Base-by-base conservation (phyloP, 352 stramenopile species). In the Pythium brachiatum region DNA sequence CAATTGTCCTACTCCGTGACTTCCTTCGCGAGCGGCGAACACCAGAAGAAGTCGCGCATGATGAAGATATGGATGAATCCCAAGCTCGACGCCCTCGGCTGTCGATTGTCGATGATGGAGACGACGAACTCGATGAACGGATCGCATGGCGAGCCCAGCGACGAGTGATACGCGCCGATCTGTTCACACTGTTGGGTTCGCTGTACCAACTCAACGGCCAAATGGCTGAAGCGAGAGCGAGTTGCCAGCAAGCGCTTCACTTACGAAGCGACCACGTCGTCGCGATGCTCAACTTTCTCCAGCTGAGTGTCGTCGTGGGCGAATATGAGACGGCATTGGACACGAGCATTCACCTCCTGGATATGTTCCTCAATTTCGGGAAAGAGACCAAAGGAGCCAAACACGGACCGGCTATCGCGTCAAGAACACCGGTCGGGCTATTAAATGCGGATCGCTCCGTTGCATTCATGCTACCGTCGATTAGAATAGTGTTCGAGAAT, bases 221-320 rank as follows among this genome's bases (percentile, higher is more conserved):
- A 44, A 23, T 51, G 8, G 11, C 23, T 0, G 62, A 80, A 12
- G 77, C 77, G 0, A 32, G 62, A n/a, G 29, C 21, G 0, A 64
- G 60, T 18, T 83, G 81, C 12, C 57, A 63, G 0, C 66, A 64
- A 5, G 67, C 73, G 13, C 53, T 86, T n/a, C 53, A 63, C 1
- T 36, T 81, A 7, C 73, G 73, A 43, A 66, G 27, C 31, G 73
- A 83, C n/a, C 72, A 86, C 53, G 26, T 64, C 2, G 60, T 77
- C 9, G 77, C 75, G 15, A 62, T 78, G 27, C 64, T 86, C 25
- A 86, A 86, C 46, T 74, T 67, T n/a, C 56, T 83, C 2, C 74
- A 83, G 62, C 50, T 83, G 13, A 70, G 67, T 18, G 62, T 83
- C 9, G 64, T 73, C 1, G 32, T 56, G 15, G 36, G 57, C 2